These are phyloP conservation scores for Davidsoniella australis DNA, from an alignment of 2,329 filamentous ascomycete species.

Conservation along the genomic window DNA sequence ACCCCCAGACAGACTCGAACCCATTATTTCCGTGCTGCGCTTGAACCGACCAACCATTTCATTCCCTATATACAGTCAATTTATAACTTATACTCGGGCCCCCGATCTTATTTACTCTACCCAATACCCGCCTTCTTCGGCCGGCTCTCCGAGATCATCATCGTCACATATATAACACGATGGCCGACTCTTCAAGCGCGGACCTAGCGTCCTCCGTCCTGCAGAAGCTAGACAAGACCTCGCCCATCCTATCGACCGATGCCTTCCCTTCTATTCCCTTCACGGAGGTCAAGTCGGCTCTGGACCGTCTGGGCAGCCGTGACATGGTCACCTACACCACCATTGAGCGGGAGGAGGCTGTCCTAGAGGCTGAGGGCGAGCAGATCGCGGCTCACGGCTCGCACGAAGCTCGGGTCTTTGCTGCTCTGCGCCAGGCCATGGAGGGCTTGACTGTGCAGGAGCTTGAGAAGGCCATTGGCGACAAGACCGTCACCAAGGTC, in stretches of 20 bases:
- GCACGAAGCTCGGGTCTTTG: slow-evolving; percentile 69
- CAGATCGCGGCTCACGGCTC: slow-evolving; percentile 58
- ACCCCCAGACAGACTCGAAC: no score
- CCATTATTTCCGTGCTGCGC: no score
- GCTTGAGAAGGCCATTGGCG: slow-evolving; percentile 50
- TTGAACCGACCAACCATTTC: no score
- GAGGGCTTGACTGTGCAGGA: slow-evolving; percentile 71
- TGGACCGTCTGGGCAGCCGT: slow-evolving; percentile 71
- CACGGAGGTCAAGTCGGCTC: slow-evolving; percentile 61
- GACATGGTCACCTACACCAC: slow-evolving; percentile 79
- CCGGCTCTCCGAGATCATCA: neutral
- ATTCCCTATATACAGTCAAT: no score
- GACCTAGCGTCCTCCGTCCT: slow-evolving; percentile 51
- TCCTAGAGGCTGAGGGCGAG: slow-evolving; percentile 59
- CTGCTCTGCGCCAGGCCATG: slow-evolving; percentile 51
- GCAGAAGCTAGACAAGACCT: slow-evolving; percentile 43
- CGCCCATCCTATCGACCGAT: slow-evolving; percentile 50
- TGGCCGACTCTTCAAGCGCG: slow-evolving; percentile 25
- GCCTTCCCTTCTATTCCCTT: slow-evolving; percentile 51
- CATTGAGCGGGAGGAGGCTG: slow-evolving; percentile 59
- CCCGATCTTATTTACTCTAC: neutral
- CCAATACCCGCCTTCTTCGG: neutral
- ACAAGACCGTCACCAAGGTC: slow-evolving; percentile 59
- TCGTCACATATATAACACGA: slow-evolving; percentile 16
- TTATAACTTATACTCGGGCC: no score